Evolutionary conservation across 352 stramenopile species (phyloP), one percentile per base, ranked within the genome.

Genomic region (Stramenopiles sp.): DNA sequence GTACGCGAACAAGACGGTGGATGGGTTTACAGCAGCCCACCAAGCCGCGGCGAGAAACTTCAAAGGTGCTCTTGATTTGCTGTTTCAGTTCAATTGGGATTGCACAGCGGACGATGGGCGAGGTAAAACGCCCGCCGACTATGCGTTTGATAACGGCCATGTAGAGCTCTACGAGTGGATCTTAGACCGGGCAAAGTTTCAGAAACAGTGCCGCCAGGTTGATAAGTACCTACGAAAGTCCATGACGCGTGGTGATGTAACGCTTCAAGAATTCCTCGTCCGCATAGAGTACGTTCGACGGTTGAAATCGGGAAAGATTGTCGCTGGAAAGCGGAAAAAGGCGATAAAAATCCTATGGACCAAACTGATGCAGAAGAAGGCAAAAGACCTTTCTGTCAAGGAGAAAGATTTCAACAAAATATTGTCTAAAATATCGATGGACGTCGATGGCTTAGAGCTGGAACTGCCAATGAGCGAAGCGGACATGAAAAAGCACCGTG

Each of bases 51-150:
- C 25, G 25, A 12, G 43, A 53, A 25, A 25, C 25, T 53, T 53
- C 43, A 53, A 53, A 25, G 43, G 25, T 53, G 43, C 25, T 25
- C 43, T 53, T 18, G 43, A 53, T 18, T 18, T 53, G 25, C 25
- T 53, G 43, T 53, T 53, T 53, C 43, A 53, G 43, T 53, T 53
- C 43, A n/a, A n/a, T n/a, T n/a, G n/a, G n/a, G 25, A 53, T 18
- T 12, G 12, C 25, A 53, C 12, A 53, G 43, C 12, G 25, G 12
- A 18, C 12, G 43, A 53, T 25, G 43, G 43, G 12, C 12, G 43
- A 25, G 12, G 43, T 25, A 53, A 53, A 53, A 53, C 43, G 25
- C 43, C 43, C 12, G 25, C 12, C 12, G 43, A 53, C 43, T 53
- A 53, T 25, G 43, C 43, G 25, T 53, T 18, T 25, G 43, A 53